Base-by-base conservation (phyloP, 305 asterid species). In the Fraxinus xanthoxyloides region DNA sequence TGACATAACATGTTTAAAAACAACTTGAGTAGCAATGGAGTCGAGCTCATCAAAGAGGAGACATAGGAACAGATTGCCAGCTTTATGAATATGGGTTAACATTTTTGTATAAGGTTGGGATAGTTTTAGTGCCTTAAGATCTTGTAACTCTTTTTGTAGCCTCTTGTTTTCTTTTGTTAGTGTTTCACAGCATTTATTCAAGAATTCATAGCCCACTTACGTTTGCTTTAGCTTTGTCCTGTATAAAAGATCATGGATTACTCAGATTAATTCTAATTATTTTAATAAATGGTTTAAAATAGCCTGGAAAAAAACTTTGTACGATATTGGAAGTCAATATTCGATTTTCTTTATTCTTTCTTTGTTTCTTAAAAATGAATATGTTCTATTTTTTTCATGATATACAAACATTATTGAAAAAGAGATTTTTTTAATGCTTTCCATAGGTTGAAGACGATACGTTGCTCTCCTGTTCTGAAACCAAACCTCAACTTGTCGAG, bases 401-500 rank as follows among this genome's bases (percentile, higher is more conserved):
- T 15, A 38, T 67, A 73, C 3, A 43, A 10, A 43, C 54, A 13
- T 43, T 12, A 43, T 13, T 43, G n/a, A 43, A 43, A 43, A 12
- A 3, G n/a, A 43, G 15, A 34, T 0, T 12, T 43, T 43, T 43
- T 43, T 43, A 43, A 43, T 9, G 54, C 1, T 10, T 10, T 43
- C 17, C 54, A 43, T 43, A n/a, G 4, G n/a, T 3, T 31, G 17
- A 59, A 63, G 75, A 75, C 28, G 9, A 12, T 0, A 93, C 98
- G 97, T 95, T 86, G 99, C 99, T 86, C 99, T 89, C 78, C 97
- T 89, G 81, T 95, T 95, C 88, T 95, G 99, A 77, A 95, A 95
- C 99, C 98, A 95, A 34, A 95, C 99, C 86, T 95, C 98, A 48
- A 95, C 99, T 75, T 95, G 99, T 31, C 99, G 89, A 7, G 98